phyloP scores from a whole-genome alignment of 2,329 filamentous ascomycete species.

The Aspergillus caelatus region DNA sequence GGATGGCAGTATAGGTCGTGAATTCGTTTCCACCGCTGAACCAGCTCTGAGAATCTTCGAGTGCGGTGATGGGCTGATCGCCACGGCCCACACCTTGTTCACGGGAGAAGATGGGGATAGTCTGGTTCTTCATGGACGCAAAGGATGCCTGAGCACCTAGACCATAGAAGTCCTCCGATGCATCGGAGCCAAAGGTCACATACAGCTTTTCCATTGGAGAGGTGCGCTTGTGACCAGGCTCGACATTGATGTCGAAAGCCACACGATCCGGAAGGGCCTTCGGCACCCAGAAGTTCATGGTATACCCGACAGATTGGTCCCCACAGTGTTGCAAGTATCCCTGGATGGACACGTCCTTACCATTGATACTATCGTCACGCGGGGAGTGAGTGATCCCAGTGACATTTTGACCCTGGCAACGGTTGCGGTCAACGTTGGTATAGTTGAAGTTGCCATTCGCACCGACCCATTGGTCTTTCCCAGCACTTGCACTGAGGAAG shows the following conservation, averaged over 20 bases:
- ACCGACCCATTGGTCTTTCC: not conserved
- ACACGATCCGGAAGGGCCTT: not conserved
- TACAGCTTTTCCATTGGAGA: not conserved
- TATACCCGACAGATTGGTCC: not conserved
- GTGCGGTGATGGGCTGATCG: slow-evolving; percentile 23
- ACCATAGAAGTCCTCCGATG: slow-evolving; percentile 28
- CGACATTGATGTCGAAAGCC: not conserved
- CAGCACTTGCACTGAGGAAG: not conserved
- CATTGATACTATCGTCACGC: not conserved
- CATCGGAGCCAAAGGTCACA: not conserved
- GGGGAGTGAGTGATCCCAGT: not conserved
- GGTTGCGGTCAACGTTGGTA: not conserved
- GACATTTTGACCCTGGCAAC: not conserved
- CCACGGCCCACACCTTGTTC: slow-evolving; percentile 30
- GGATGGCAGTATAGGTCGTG: not conserved
- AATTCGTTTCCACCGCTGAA: not conserved
- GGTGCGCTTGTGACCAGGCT: not conserved
- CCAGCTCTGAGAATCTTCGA: not conserved
- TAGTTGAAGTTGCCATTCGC: not conserved
- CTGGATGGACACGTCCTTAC: not conserved
- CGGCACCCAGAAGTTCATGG: not conserved
- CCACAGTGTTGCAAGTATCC: not conserved
- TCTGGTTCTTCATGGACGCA: slow-evolving; percentile 29
- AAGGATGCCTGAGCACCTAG: slow-evolving; percentile 29
- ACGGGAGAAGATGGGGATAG: slow-evolving; percentile 28